A percentile compares a stretch with the other conserved stretches of the same genome.
Evolutionary conservation across 176 grass and related monocot species (phyloP).

Genomic region (Stipa capillata): DNA sequence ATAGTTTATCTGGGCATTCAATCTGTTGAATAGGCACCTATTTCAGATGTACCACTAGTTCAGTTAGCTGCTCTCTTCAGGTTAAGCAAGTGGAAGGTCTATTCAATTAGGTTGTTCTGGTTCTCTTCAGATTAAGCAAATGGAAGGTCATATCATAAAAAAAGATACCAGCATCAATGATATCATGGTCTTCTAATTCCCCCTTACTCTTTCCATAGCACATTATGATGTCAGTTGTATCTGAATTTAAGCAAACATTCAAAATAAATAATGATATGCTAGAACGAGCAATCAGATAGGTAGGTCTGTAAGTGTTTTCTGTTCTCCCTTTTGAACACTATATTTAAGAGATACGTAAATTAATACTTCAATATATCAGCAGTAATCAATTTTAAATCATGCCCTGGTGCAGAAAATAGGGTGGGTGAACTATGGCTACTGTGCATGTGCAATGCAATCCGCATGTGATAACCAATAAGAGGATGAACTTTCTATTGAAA

Average conservation of each 20-base stretch:
- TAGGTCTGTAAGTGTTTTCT: not conserved
- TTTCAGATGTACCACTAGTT: not conserved
- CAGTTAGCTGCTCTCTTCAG: not conserved
- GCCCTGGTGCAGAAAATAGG: not conserved
- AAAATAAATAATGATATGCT: not conserved
- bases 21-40: not conserved
- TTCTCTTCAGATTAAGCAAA: not conserved
- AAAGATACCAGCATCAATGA: not conserved
- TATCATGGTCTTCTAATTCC: not conserved
- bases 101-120: slow-evolving; percentile 5
- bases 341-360: not conserved
- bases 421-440: not conserved
- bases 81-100: not conserved
- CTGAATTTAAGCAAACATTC: not conserved
- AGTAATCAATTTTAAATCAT: not conserved
- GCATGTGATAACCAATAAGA: not conserved
- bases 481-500: not conserved
- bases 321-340: not conserved
- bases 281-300: not conserved
- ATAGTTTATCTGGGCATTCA: not conserved
- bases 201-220: not conserved
- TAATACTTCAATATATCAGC: not conserved
- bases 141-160: not conserved
- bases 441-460: not conserved
- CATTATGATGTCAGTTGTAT: not conserved